Evolutionary conservation across 306 rosid species (phyloP).

Genomic region (Pyrus betulifolia): DNA sequence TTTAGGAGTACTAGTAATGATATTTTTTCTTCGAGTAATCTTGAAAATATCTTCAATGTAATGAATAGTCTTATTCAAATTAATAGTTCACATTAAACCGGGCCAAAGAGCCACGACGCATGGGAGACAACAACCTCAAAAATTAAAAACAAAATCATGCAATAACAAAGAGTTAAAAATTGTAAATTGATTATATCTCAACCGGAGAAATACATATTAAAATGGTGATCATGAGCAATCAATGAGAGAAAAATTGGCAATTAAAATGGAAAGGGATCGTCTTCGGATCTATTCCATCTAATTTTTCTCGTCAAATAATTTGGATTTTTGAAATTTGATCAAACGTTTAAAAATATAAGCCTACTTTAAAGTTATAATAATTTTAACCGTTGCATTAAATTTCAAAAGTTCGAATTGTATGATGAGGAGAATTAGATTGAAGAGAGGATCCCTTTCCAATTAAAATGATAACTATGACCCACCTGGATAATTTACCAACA

Average conservation of each 20-base stretch:
- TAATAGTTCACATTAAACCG: no score
- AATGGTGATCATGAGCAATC: not conserved
- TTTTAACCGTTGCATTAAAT: no score
- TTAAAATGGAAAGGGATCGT: not conserved
- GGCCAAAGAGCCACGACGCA: not conserved
- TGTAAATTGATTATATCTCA: not conserved
- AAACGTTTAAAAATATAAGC: no score
- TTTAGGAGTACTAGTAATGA: no score
- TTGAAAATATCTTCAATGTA: no score
- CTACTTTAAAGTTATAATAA: no score
- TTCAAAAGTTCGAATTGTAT: accelerated
- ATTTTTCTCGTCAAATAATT: no score
- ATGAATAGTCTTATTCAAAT: no score
- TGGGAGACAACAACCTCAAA: not conserved
- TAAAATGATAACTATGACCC: not conserved
- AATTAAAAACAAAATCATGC: not conserved
- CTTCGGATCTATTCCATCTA: no score
- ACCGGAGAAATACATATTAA: not conserved
- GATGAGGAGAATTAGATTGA: no score
- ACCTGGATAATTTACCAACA: conserved; percentile 11
- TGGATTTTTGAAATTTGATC: no score
- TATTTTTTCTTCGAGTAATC: no score
- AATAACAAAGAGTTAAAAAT: not conserved
- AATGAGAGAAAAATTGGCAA: not conserved
- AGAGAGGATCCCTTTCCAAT: not conserved